These are phyloP conservation scores for Psilocybe subaeruginosa DNA, from an alignment of 768 basidiomycete species.

Conservation along the genomic window DNA sequence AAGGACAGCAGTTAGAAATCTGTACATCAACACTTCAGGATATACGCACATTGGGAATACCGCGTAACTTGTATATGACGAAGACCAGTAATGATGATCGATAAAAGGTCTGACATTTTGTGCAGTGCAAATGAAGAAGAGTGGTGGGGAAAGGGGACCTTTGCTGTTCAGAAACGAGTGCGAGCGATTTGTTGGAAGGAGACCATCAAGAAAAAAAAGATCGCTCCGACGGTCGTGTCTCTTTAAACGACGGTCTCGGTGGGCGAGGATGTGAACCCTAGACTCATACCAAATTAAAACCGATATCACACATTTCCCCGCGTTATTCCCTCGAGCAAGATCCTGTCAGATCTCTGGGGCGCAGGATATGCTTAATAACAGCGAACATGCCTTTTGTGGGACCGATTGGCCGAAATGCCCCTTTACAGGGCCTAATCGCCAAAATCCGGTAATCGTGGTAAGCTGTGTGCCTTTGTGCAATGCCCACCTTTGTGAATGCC, in stretches of 20 bases:
- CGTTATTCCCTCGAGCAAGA: not conserved
- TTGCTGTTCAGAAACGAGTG: conserved; percentile 2
- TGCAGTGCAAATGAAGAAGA: not conserved
- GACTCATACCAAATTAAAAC: not conserved
- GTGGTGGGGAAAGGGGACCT: not conserved
- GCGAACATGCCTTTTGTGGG: not conserved
- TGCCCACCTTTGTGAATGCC: too few species aligned
- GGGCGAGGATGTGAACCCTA: conserved; percentile 7
- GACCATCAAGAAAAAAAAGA: conserved; percentile 8
- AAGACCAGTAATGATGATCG: conserved; percentile 26
- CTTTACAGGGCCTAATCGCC: not conserved
- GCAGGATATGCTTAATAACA: not conserved
- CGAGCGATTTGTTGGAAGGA: not conserved
- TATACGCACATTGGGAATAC: conserved; percentile 44
- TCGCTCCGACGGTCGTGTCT: not conserved
- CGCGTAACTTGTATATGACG: conserved; percentile 42
- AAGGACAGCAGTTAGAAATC: not conserved
- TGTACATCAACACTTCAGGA: not conserved
- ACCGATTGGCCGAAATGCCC: not conserved
- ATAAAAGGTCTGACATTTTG: not conserved
- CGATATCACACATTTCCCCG: not conserved
- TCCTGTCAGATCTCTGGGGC: not conserved
- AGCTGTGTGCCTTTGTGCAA: too few species aligned
- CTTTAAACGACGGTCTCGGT: conserved; percentile 7
- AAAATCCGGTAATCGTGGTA: not conserved